These are phyloP conservation scores for Salix purpurea DNA, from an alignment of 345 rosid species.

Conservation along the genomic window DNA sequence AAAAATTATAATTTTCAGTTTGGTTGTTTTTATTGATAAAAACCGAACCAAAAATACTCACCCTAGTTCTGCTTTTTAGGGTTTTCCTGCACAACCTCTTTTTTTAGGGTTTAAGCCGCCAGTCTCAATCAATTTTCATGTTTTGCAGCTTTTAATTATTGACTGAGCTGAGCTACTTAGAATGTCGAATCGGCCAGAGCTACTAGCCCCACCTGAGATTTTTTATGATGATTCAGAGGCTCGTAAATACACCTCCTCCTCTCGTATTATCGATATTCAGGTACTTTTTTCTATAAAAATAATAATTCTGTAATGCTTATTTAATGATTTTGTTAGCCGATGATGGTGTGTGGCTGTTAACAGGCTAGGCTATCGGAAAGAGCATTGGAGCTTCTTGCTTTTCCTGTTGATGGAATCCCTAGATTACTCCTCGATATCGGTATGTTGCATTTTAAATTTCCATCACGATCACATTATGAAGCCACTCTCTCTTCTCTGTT, in stretches of 20 bases:
- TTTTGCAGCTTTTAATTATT: background rate
- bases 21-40: too few species aligned
- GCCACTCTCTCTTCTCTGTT: too few species aligned
- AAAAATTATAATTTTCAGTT: too few species aligned
- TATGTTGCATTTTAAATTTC: slow-evolving; percentile 9
- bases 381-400: slow-evolving; percentile 89
- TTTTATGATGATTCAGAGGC: slow-evolving; percentile 84
- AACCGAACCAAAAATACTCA: too few species aligned
- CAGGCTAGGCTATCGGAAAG: slow-evolving; percentile 84
- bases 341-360: background rate
- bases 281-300: slow-evolving; percentile 20
- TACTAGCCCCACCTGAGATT: slow-evolving; percentile 88
- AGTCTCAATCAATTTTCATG: background rate
- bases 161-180: background rate
- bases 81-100: background rate
- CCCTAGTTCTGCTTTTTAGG: background rate
- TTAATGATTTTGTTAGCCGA: background rate
- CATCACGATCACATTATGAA: background rate
- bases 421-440: slow-evolving; percentile 86
- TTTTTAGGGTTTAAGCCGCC: background rate
- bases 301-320: background rate
- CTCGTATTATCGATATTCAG: slow-evolving; percentile 90
- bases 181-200: slow-evolving; percentile 82
- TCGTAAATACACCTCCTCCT: slow-evolving; percentile 85
- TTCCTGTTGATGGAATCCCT: slow-evolving; percentile 78